Percentiles rank a stretch among this genome's conserved stretches.
Conservation (phyloP, 176 grass and related monocot species). For the Ensete glaucum region DNA sequence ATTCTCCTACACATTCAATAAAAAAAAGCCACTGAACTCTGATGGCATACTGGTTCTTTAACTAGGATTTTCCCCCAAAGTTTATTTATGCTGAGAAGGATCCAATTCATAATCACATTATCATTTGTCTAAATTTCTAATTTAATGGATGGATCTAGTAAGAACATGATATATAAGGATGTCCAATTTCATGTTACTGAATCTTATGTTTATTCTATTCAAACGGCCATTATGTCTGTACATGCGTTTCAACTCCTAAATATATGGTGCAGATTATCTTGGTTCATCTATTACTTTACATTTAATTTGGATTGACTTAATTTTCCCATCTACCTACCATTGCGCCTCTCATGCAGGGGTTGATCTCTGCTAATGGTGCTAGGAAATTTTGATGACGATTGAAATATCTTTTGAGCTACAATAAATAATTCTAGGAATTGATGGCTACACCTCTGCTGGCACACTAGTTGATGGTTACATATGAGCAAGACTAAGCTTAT, state of each 20-base stretch:
- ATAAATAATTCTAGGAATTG: not conserved
- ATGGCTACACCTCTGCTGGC: not conserved
- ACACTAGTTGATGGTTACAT: conserved; percentile 32
- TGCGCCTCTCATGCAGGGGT: not conserved
- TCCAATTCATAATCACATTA: not conserved
- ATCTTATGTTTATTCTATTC: not conserved
- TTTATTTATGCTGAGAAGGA: not conserved
- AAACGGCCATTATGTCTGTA: not conserved
- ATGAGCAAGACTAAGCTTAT: conserved; percentile 45
- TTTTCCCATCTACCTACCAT: not conserved
- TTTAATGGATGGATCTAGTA: not conserved
- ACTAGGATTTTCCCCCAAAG: not conserved
- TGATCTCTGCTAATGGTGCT: not conserved
- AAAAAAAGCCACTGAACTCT: too few relatives aligned
- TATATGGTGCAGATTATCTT: not conserved
- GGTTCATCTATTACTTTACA: not conserved
- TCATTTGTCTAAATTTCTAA: not conserved
- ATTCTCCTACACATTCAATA: too few relatives aligned
- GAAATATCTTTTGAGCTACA: not conserved
- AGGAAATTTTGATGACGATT: not conserved
- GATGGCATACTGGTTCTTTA: too few relatives aligned
- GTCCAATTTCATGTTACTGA: not conserved
- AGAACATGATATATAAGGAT: not conserved
- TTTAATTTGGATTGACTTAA: not conserved
- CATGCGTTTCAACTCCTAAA: not conserved